These are phyloP conservation scores for Euphrasia confusa DNA, from an alignment of 257 asterid genomes.

Conservation along the genomic window DNA sequence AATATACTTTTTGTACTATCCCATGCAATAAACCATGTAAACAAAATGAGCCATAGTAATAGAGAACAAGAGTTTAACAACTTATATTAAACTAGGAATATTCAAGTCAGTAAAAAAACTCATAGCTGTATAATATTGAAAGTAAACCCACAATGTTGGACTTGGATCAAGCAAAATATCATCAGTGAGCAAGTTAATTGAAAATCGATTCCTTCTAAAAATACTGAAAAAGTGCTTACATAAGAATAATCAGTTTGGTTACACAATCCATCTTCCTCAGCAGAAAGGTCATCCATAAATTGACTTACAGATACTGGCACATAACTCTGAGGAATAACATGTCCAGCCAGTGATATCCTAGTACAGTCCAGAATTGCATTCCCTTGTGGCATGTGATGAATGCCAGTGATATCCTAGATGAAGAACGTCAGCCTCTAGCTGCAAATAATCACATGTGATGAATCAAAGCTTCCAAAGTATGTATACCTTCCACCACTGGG, in stretches of 20 bases:
- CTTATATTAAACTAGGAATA: neutral
- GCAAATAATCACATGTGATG: conserved; percentile 23
- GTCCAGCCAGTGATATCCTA: conserved; percentile 87
- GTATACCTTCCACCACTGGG: conserved; percentile 65
- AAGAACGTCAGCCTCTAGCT: conserved; percentile 29
- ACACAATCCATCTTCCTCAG: conserved; percentile 65
- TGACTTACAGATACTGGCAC: conserved; percentile 85
- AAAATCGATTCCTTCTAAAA: conserved; percentile 21
- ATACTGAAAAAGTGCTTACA: conserved; percentile 45
- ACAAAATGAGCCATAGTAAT: conserved; percentile 4
- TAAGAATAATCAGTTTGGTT: conserved; percentile 50
- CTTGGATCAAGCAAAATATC: conserved; percentile 7
- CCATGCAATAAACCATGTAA: conserved; percentile 6
- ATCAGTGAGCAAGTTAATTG: neutral
- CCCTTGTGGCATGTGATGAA: conserved; percentile 92
- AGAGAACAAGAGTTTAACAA: conserved; percentile 14
- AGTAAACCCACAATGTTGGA: conserved; percentile 12
- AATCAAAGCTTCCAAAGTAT: conserved; percentile 17
- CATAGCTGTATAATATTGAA: neutral
- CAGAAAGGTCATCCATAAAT: conserved; percentile 90
- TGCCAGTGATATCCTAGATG: conserved; percentile 78
- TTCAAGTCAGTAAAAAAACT: conserved; percentile 11
- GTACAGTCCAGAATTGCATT: conserved; percentile 86
- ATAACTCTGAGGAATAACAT: conserved; percentile 79
- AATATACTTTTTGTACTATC: neutral